A percentile compares a stretch with the other conserved stretches of the same genome.
phyloP scores from a whole-genome alignment of 306 rosid species.

The Glycyrrhiza uralensis region DNA sequence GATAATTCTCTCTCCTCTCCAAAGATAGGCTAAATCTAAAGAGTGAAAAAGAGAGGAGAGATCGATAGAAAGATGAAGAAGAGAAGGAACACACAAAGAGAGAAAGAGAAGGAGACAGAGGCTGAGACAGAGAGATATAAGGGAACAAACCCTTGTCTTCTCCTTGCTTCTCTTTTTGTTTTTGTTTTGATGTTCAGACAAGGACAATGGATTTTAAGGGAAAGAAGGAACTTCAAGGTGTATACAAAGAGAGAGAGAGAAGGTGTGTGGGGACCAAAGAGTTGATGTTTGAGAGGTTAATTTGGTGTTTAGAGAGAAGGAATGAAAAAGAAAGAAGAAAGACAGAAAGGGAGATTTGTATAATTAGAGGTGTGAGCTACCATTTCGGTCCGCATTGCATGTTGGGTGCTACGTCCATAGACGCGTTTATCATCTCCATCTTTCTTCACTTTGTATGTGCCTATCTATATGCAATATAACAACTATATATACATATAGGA shows the following conservation, averaged over 20 bases:
- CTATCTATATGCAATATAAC: no score
- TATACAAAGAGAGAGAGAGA: neutral
- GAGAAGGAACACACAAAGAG: neutral
- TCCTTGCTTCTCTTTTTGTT: conserved; percentile 14
- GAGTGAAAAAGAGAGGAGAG: conserved; percentile 7
- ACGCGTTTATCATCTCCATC: conserved; percentile 42
- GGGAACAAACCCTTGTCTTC: conserved; percentile 8
- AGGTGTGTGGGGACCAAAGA: conserved; percentile 26
- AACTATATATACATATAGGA: no score
- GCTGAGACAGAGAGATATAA: conserved; percentile 12
- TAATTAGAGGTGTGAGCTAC: conserved; percentile 55
- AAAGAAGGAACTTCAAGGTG: neutral
- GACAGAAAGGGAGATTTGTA: conserved; percentile 9
- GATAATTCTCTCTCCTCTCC: conserved; percentile 47
- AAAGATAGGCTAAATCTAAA: no score
- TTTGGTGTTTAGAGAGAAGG: conserved; percentile 19
- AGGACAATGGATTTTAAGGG: conserved; percentile 18
- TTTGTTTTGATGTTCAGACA: conserved; percentile 9
- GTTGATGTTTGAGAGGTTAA: conserved; percentile 7
- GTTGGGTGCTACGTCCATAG: conserved; percentile 54
- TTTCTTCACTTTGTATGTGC: neutral
- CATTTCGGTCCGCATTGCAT: conserved; percentile 79
- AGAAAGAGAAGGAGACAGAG: neutral
- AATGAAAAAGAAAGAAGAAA: neutral
- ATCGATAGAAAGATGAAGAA: neutral